A percentile compares a stretch with the other conserved stretches of the same genome.
Evolutionary conservation across 352 stramenopile genomes (phyloP).

Genomic region (Phytophthora fragariae): DNA sequence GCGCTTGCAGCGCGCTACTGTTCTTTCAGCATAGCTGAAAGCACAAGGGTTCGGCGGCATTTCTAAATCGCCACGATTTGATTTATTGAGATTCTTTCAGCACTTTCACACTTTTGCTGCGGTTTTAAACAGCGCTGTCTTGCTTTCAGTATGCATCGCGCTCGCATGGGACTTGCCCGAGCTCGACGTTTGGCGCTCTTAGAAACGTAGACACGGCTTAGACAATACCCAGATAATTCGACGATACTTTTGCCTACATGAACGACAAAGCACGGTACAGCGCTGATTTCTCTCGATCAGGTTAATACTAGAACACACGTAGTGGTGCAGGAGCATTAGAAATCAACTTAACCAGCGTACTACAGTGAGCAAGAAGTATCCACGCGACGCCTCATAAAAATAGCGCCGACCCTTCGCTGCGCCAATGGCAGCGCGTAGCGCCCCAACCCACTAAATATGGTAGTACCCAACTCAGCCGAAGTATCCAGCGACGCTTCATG

Average conservation of each 20-base stretch:
- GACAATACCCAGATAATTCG: not conserved
- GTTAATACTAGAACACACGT: not conserved
- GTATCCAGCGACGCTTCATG: no score
- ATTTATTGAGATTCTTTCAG: not conserved
- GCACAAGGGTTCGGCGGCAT: not conserved
- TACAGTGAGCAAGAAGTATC: not conserved
- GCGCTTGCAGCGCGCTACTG: no score
- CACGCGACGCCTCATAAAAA: not conserved
- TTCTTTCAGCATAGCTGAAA: no score
- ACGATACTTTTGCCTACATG: not conserved
- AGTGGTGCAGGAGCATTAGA: not conserved
- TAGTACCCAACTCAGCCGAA: no score
- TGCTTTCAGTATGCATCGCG: no score
- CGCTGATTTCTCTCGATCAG: no score
- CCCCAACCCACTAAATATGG: no score
- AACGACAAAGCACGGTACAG: not conserved
- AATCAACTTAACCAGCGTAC: not conserved
- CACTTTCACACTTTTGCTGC: no score
- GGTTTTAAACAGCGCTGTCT: no score
- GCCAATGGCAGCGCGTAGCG: not conserved
- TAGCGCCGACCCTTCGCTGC: not conserved
- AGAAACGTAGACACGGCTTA: no score
- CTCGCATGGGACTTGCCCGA: no score
- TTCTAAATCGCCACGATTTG: not conserved
- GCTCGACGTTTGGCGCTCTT: no score